Evolutionary conservation across 2,329 filamentous ascomycete species (phyloP).

Genomic region (Penicillium janthinellum): DNA sequence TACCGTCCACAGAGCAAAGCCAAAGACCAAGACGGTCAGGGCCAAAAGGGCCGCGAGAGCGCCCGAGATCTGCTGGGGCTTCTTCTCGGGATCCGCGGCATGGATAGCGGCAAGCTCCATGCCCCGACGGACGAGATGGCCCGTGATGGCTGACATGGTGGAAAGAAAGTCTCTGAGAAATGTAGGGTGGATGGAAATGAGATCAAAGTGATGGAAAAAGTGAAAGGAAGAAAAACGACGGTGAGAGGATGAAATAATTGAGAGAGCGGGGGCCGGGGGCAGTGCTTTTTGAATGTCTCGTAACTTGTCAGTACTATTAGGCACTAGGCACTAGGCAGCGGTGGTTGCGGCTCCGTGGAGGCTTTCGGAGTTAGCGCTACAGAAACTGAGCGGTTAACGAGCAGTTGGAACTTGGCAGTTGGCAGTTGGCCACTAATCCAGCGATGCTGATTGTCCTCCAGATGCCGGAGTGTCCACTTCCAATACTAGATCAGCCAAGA

Average conservation of each 20-base stretch:
- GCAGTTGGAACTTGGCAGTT: too few relatives aligned
- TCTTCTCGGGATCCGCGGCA: slow-evolving; percentile 22
- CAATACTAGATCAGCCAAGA: background rate
- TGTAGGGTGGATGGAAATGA: background rate
- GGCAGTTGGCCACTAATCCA: too few relatives aligned
- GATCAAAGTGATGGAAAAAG: background rate
- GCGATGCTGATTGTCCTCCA: background rate
- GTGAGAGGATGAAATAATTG: background rate
- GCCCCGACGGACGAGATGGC: slow-evolving; percentile 40
- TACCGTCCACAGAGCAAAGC: slow-evolving; percentile 31
- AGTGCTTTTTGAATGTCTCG: background rate
- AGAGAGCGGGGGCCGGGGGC: background rate
- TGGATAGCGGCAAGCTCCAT: slow-evolving; percentile 35
- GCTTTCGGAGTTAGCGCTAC: too few relatives aligned
- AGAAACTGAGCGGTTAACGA: too few relatives aligned
- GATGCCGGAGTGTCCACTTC: background rate
- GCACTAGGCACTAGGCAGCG: background rate
- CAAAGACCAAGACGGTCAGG: slow-evolving; percentile 29
- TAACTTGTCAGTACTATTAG: too few relatives aligned
- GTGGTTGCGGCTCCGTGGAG: background rate
- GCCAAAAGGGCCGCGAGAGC: slow-evolving; percentile 33
- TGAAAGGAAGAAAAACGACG: background rate
- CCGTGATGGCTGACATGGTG: slow-evolving; percentile 33
- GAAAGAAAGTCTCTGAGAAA: background rate
- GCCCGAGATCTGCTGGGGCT: slow-evolving; percentile 22